Evolutionary conservation across 225 moss, liverwort and hornwort species (phyloP), one percentile per base, ranked within the genome.

Genomic region (Climacium dendroides): DNA sequence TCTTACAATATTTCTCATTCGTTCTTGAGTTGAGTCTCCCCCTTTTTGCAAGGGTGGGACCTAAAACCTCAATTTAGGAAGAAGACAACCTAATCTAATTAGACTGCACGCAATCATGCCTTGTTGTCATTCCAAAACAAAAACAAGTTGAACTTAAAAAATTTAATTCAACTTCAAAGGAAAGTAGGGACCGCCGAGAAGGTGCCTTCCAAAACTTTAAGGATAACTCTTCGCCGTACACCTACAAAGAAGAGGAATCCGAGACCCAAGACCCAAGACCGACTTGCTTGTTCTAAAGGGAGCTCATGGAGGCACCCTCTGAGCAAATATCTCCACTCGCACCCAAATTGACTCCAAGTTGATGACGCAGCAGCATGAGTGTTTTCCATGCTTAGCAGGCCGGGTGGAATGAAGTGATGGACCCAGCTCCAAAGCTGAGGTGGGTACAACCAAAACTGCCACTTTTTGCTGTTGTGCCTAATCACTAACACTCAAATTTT

Each of bases 241-340:
- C 6, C 0, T 0, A 0, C 23, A 50, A 50, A 50, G 13, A 75
- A 14, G 3, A 23, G 20, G 50, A 52, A 13, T 52, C 3, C 5
- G 8, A 52, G 9, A 23, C 34, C 52, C n/a, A n/a, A n/a, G n/a
- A n/a, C n/a, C n/a, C n/a, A n/a, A n/a, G n/a, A n/a, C n/a, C n/a
- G n/a, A n/a, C 29, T 73, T 64, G 37, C 17, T 45, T 72, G 35
- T 53, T 76, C 52, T 34, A 53, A n/a, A 76, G 53, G n/a, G 76
- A 15, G 76, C 10, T 1, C n/a, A n/a, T n/a, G 30, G 53, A 77
- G 53, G 30, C 47, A 48, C 0, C 3, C 11, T 11, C 47, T 11
- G 19, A 74, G 32, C 11, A 48, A 74, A 74, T 48, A 74, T 74
- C 30, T 74, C 30, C 30, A 47, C 74, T 30, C 5, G 4, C 11